phyloP scores from a whole-genome alignment of 139 green algal species.

The Chlamydomonas urium region DNA sequence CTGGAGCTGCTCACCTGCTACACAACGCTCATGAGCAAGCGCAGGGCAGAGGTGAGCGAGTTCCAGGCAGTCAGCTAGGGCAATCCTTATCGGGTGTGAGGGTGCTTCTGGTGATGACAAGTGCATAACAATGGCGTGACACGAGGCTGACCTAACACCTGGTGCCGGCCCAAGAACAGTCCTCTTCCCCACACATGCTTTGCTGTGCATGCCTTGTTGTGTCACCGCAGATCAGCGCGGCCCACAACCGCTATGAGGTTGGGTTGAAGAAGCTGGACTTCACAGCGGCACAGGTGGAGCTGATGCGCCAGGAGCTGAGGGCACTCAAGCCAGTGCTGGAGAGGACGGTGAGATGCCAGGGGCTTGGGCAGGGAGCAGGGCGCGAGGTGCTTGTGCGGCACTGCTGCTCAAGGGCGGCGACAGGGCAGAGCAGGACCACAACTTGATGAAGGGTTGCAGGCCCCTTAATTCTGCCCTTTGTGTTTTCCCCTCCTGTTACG shows the following conservation, averaged over 20 bases:
- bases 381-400: no score
- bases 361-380: no score
- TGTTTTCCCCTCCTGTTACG: neutral
- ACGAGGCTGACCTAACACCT: no score
- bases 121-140: no score
- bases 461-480: neutral
- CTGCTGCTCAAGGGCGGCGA: no score
- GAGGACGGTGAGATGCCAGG: slow-evolving; percentile 48
- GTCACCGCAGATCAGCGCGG: slow-evolving; percentile 22
- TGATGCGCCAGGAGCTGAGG: slow-evolving; percentile 71
- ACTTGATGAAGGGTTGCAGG: neutral
- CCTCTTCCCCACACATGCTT: neutral
- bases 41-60: slow-evolving; percentile 18
- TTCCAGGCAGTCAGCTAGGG: no score
- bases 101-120: no score
- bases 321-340: slow-evolving; percentile 67
- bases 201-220: neutral
- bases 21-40: slow-evolving; percentile 55
- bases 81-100: no score
- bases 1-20: slow-evolving; percentile 74
- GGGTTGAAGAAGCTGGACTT: slow-evolving; percentile 66
- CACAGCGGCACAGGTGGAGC: slow-evolving; percentile 54
- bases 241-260: slow-evolving; percentile 49
- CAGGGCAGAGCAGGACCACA: neutral
- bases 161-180: no score